Evolutionary conservation across 2,329 filamentous ascomycete genomes (phyloP), one percentile per base, ranked within the genome.

Genomic region (Pseudogymnoascus sp.): DNA sequence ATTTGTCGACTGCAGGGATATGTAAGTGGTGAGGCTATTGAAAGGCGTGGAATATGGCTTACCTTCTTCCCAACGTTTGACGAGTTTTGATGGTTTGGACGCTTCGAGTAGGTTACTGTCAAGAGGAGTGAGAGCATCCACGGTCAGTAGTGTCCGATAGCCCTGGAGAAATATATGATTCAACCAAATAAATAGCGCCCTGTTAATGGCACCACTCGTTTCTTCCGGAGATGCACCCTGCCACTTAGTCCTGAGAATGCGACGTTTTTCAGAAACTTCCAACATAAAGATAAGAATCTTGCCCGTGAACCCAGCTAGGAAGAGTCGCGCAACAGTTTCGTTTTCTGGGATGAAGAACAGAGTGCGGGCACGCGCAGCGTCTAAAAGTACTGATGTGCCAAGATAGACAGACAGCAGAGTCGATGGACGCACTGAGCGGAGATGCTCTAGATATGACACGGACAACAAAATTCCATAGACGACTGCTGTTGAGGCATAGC

Each of bases 311-410:
- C 69, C 67, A 0, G 70, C 64, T 0, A 70, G 70, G 37, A 73
- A 73, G 1, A 76, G 63, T 17, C 60, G 63, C 1, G 70, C 72
- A 26, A 76, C 67, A 1, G 62, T 29, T 2, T 53, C n/a, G 33
- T 72, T 64, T 3, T 63, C 63, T 13, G 64, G 64, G 5, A 75
- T 70, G 4, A 82, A 71, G 73, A 77, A 82, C 2, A 77, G 65
- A 0, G 79, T 81, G 7, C 81, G 72, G 0, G 72, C 70, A 64
- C 77, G 77, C 0, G 74, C 74, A 2, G 75, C 68, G 38, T 83
- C 81, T 23, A 82, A 73, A 1, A 82, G 67, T 0, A 79, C 66
- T 1, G 77, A 77, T 2, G 80, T 38, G 9, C 77, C 65, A 3
- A 82, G 65, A 60, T 77, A 82, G 10, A 68, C 65, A 15, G 69